These are phyloP conservation scores for Larix sibirica DNA, from an alignment of 83 land plant species.

Conservation along the genomic window DNA sequence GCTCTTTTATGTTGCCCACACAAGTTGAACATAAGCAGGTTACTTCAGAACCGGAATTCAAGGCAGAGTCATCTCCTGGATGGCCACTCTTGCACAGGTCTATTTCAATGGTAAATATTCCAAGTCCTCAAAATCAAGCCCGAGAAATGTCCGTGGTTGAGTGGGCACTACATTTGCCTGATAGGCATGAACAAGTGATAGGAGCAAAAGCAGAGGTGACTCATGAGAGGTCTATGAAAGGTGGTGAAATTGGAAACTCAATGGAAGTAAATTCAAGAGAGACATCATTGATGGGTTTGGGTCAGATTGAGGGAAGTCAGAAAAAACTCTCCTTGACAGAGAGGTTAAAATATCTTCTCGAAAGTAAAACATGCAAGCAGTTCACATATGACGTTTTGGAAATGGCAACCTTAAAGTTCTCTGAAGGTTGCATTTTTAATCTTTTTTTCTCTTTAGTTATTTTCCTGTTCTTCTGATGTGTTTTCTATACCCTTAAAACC, in stretches of 20 bases:
- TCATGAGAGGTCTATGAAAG: slow-evolving; percentile 9
- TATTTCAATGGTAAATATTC: slow-evolving; percentile 19
- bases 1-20: not conserved
- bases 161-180: slow-evolving; percentile 79
- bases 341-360: slow-evolving; percentile 47
- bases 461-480: not conserved
- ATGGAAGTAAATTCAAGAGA: not conserved
- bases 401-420: slow-evolving; percentile 73
- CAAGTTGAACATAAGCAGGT: not conserved
- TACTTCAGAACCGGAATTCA: not conserved
- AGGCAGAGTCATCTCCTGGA: slow-evolving; percentile 28
- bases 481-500: too few relatives aligned
- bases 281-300: too few relatives aligned
- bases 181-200: slow-evolving; percentile 25
- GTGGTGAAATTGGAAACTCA: slow-evolving; percentile 16
- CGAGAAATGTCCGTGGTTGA: slow-evolving; percentile 65
- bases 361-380: slow-evolving; percentile 58
- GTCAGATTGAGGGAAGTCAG: slow-evolving; percentile 16
- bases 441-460: too few relatives aligned
- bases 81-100: slow-evolving; percentile 75
- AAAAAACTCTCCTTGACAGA: slow-evolving; percentile 18
- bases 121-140: not conserved
- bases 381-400: slow-evolving; percentile 70
- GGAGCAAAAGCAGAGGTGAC: not conserved
- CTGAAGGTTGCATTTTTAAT: slow-evolving; percentile 46